Conservation (phyloP, 2,329 filamentous ascomycete genomes). For the Tetracladium maxilliforme region DNA sequence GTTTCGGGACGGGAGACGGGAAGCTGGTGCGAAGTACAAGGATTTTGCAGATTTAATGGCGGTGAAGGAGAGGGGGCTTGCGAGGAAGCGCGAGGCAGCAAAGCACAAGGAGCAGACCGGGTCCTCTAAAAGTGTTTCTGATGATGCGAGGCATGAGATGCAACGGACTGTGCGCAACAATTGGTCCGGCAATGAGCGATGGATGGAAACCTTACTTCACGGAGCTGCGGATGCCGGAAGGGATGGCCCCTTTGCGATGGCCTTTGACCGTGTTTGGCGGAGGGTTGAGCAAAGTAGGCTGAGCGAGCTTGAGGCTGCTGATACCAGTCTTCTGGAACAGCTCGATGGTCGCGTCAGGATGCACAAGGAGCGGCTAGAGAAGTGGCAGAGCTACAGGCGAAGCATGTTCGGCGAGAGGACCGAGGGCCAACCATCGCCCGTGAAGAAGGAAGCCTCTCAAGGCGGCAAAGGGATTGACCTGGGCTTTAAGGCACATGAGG, state of each 20-base stretch:
- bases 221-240: slow-evolving; percentile 42
- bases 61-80: slow-evolving; percentile 43
- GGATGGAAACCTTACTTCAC: slow-evolving; percentile 56
- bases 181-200: slow-evolving; percentile 65
- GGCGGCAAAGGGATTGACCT: slow-evolving; percentile 30
- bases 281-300: slow-evolving; percentile 45
- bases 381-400: slow-evolving; percentile 65
- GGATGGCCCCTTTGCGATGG: slow-evolving; percentile 48
- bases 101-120: slow-evolving; percentile 13
- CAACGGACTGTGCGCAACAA: slow-evolving; percentile 51
- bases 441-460: slow-evolving; percentile 16
- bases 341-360: slow-evolving; percentile 52
- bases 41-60: slow-evolving; percentile 52
- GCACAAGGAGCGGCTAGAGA: slow-evolving; percentile 53
- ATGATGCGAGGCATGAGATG: too few species aligned
- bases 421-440: slow-evolving; percentile 11
- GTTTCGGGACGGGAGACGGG: slow-evolving; percentile 42
- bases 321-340: slow-evolving; percentile 47
- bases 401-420: too few species aligned
- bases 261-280: slow-evolving; percentile 60
- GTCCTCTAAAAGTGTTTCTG: slow-evolving; percentile 9
- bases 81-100: slow-evolving; percentile 33
- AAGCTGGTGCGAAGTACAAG: slow-evolving; percentile 39
- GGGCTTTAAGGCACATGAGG: slow-evolving; percentile 35
- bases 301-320: slow-evolving; percentile 35